Conservation (phyloP, 805 yeast genomes). For the Cyberlindnera xylosilytica region DNA sequence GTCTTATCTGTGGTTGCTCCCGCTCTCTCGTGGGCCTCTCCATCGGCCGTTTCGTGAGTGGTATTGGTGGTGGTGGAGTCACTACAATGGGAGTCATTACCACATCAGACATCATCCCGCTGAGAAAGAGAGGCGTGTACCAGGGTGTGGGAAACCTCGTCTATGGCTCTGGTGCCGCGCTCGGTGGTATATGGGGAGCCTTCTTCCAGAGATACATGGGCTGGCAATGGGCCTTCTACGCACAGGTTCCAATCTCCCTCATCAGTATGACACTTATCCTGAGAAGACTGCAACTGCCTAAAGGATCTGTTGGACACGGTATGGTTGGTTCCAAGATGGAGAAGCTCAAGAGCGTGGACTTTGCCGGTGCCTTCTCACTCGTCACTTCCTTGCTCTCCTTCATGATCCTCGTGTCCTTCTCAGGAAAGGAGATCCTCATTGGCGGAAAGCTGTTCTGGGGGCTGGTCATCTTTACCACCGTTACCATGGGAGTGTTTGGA, state of each 20-base stretch:
- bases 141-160: conserved; percentile 78
- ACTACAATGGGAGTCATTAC: conserved; percentile 69
- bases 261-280: conserved; percentile 38
- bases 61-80: conserved; percentile 88
- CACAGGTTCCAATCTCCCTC: conserved; percentile 51
- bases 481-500: conserved; percentile 36
- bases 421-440: conserved; percentile 54
- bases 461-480: conserved; percentile 33
- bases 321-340: conserved; percentile 38
- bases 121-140: conserved; percentile 70
- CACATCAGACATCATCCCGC: conserved; percentile 70
- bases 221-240: conserved; percentile 62
- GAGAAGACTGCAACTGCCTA: conserved; percentile 36
- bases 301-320: conserved; percentile 56
- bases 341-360: conserved; percentile 59
- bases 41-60: conserved; percentile 66
- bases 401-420: conserved; percentile 63
- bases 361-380: conserved; percentile 58
- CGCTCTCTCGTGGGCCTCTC: conserved; percentile 29
- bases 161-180: conserved; percentile 70
- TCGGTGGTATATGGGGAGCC: conserved; percentile 66
- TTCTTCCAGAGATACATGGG: conserved; percentile 48
- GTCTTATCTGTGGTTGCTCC: conserved; percentile 36
- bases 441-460: conserved; percentile 38
- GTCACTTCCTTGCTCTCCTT: conserved; percentile 56